Evolutionary conservation across 176 grass and related monocot genomes (phyloP), one percentile per base, ranked within the genome.

Genomic region (Panicum miliaceum): DNA sequence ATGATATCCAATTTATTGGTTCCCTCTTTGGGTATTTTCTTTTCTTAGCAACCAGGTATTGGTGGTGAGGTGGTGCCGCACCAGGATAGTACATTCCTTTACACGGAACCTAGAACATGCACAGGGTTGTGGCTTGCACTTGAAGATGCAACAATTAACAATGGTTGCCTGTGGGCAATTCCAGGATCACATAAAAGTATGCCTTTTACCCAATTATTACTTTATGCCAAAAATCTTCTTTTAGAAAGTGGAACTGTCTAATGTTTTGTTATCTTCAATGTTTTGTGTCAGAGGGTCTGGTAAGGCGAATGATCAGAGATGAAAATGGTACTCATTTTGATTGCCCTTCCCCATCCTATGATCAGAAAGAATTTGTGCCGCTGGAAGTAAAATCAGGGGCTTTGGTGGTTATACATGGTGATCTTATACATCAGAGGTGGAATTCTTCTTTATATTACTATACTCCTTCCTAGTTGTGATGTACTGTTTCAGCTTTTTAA

Each of bases 41-140:
- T 74, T 2, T 88, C 77, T 59, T 43, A 98, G 96, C 96, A 98
- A 98, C 93, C 96, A n/a, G 91, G 91, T 59, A 98, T 98, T 88
- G 93, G 96, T 85, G 96, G 96, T 47, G 96, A 95, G 88, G 96
- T 92, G 69, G 92, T 95, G 77, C 93, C 96, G 4, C 96, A 98
- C 89, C 96, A 98, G 73, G 96, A 98, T 82, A 98, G 86, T 70
- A 93, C 91, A 42, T 98, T 98, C 80, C 87, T 98, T 29, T 91
- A 86, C 80, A 98, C 96, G 4, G 91, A 95, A 29, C 96, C 96
- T 60, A 48, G 50, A 45, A 90, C 92, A 35, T 98, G 96, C 77
- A 95, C 89, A 36, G 93, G 96, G n/a, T 64, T 98, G 86, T 98
- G 96, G 96, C 87, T 98, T 71, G 96, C 96, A 58, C 96, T 98